These are phyloP conservation scores for Dipteronia sinensis DNA, from an alignment of 345 rosid genomes.

Conservation along the genomic window DNA sequence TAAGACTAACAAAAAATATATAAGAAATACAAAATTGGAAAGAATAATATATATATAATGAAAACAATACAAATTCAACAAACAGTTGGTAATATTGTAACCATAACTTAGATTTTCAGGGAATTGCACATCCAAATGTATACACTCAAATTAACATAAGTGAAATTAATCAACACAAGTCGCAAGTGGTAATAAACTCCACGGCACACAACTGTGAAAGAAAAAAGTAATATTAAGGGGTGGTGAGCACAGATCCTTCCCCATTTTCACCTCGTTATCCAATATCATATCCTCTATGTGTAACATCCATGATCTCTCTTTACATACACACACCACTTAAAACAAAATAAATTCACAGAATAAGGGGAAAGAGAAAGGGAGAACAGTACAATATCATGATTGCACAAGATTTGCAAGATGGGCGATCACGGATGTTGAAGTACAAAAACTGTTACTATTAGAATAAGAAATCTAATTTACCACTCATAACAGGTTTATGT, in stretches of 20 bases:
- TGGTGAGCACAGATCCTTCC: neutral
- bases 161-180: too few relatives aligned
- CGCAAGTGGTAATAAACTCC: too few relatives aligned
- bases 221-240: neutral
- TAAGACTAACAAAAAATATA: neutral
- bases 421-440: neutral
- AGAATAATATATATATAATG: neutral
- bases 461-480: neutral
- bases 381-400: neutral
- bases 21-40: neutral
- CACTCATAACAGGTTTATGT: neutral
- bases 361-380: neutral
- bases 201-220: too few relatives aligned
- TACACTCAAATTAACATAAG: neutral
- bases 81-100: neutral
- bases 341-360: neutral
- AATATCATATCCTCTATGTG: neutral
- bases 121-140: neutral
- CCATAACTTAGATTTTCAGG: neutral
- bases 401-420: neutral
- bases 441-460: neutral
- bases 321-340: neutral
- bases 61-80: conserved; percentile 3
- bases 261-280: neutral
- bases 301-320: neutral